A percentile compares a stretch with the other conserved stretches of the same genome.
These are phyloP conservation scores for Trichoderma sp. DNA, from an alignment of 2,329 filamentous ascomycete genomes.

Conservation along the genomic window DNA sequence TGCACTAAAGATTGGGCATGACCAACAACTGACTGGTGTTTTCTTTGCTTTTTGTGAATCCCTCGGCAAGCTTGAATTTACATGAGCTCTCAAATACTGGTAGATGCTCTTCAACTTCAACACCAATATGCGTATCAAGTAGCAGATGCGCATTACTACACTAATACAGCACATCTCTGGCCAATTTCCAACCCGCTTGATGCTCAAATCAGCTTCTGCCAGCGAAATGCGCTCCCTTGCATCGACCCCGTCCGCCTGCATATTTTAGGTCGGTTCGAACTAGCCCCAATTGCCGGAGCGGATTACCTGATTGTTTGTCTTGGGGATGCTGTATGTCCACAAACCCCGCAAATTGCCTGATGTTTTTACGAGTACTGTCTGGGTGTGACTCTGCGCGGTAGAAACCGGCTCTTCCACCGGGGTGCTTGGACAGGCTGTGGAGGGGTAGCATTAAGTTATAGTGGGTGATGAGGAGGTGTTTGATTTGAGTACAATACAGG, in stretches of 20 bases:
- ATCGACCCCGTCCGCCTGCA: neutral
- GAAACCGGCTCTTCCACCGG: neutral
- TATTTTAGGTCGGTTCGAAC: neutral
- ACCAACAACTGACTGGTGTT: neutral
- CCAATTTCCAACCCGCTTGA: neutral
- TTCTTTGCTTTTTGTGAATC: neutral
- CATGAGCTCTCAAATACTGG: neutral
- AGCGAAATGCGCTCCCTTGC: neutral
- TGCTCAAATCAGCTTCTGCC: neutral
- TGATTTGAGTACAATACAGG: too few relatives aligned
- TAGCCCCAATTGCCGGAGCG: neutral
- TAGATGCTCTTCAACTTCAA: neutral
- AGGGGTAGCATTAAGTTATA: too few relatives aligned
- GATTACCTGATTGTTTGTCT: neutral
- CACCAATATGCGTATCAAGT: too few relatives aligned
- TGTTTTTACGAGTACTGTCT: neutral
- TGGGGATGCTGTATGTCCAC: neutral
- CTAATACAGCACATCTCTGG: too few relatives aligned
- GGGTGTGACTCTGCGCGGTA: neutral
- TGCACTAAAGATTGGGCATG: neutral
- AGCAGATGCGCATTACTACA: too few relatives aligned
- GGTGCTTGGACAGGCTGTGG: too few relatives aligned
- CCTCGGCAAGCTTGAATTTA: neutral
- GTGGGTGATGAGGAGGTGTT: too few relatives aligned
- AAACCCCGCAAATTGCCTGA: neutral